Evolutionary conservation across 495 filamentous ascomycete genomes (phyloP).

Genomic region (Cladorrhinum samala): DNA sequence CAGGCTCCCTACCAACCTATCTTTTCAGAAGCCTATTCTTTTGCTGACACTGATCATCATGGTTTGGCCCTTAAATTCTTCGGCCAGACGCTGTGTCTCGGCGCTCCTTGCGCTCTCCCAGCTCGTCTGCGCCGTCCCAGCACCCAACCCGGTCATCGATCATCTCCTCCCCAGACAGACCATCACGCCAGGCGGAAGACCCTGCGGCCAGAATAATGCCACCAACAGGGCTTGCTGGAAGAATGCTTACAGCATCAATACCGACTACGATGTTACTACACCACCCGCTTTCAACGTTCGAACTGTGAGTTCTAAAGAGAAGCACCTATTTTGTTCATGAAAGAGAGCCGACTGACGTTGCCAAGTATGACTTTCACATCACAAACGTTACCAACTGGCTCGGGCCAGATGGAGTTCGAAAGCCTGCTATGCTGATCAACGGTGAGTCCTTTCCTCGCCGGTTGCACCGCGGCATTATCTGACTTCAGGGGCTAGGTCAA

Average conservation of each 20-base stretch:
- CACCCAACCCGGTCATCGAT: conserved; percentile 2
- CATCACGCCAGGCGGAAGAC: conserved; percentile 22
- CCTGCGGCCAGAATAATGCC: conserved; percentile 27
- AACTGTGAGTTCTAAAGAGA: conserved; percentile 17
- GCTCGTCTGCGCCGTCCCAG: not conserved
- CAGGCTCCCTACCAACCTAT: too few species aligned
- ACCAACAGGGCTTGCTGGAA: conserved; percentile 31
- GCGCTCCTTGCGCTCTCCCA: not conserved
- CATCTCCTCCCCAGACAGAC: conserved; percentile 20
- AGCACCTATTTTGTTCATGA: too few species aligned
- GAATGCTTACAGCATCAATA: conserved; percentile 27
- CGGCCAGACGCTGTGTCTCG: not conserved
- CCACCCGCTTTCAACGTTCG: conserved; percentile 25
- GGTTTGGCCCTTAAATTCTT: not conserved
- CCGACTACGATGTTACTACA: conserved; percentile 26
- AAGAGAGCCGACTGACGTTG: not conserved
- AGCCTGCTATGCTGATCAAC: conserved; percentile 40
- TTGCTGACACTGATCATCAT: not conserved
- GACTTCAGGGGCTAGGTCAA: conserved; percentile 7
- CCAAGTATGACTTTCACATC: conserved; percentile 31
- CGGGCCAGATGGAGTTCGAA: conserved; percentile 41
- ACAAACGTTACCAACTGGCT: conserved; percentile 32
- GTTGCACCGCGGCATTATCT: not conserved
- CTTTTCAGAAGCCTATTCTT: too few species aligned
- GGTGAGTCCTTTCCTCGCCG: conserved; percentile 9